Evolutionary conservation across 2,329 filamentous ascomycete species (phyloP), one percentile per base, ranked within the genome.

Genomic region (Tolypocladium tropicale): DNA sequence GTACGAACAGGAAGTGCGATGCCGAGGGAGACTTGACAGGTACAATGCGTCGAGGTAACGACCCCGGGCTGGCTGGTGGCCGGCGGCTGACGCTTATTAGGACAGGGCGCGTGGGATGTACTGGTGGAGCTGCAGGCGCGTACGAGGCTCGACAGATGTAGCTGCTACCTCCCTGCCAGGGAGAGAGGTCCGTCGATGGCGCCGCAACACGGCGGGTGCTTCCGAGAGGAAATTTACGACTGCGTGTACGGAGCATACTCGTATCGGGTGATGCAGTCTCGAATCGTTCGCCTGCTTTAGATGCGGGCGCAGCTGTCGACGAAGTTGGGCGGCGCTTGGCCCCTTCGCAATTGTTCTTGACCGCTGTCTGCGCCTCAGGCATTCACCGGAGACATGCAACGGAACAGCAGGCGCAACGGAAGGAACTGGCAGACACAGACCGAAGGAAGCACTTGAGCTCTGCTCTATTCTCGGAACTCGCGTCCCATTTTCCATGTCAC

Each of bases 91-190:
- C n/a, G n/a, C n/a, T n/a, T n/a, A n/a, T n/a, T n/a, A 48, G 28
- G 46, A 21, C 46, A 49, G 43, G 46, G 25, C 46, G 28, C 28
- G 25, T 23, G 46, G 32, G 46, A 49, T 49, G 46, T 49, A 49
- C 34, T 43, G 54, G 54, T 55, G 54, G 54, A 55, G 54, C 54
- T 55, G 53, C 34, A 33, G 48, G 23, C 53, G 28, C 53, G 18
- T n/a, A 21, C 37, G 39, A 21, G 21, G 41, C 36, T 49, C 11
- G 14, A 23, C 32, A 21, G 32, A 54, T 30, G 53, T 54, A 54
- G 49, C 33, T 11, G 53, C 32, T 46, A 54, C 53, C 5, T 54
- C 14, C 7, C 9, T 12, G 21, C 21, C 16, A 5, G 46, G 18
- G 37, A n/a, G n/a, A 25, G 28, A 21, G 5, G 21, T 33, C 41